Conservation (phyloP, 805 yeast species). For the Hagleromyces aurorensis region DNA sequence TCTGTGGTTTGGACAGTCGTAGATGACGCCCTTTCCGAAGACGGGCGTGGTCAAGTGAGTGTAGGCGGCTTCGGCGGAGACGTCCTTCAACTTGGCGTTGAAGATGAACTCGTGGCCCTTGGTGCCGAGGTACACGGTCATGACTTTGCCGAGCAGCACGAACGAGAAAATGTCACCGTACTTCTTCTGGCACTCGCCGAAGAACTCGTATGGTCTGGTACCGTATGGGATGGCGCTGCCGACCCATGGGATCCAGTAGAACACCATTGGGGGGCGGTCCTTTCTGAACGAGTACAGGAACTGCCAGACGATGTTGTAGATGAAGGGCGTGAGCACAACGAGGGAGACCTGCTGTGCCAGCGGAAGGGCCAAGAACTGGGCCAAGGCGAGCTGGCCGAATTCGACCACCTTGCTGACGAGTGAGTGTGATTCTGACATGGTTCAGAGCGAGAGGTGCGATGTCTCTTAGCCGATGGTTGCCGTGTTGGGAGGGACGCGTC, state of each 20-base stretch:
- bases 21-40: constrained; percentile 94
- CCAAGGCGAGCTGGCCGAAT: constrained; percentile 12
- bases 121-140: constrained; percentile 96
- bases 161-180: constrained; percentile 94
- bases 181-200: constrained; percentile 65
- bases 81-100: constrained; percentile 82
- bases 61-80: constrained; percentile 94
- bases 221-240: constrained; percentile 90
- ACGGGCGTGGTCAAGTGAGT: constrained; percentile 98
- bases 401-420: constrained; percentile 15
- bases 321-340: constrained; percentile 42
- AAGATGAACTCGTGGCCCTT: constrained; percentile 95
- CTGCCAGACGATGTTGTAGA: constrained; percentile 62
- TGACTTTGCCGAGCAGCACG: constrained; percentile 76
- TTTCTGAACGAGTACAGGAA: constrained; percentile 59
- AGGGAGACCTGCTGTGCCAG: constrained; percentile 32
- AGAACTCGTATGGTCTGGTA: constrained; percentile 88
- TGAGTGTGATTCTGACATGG: constrained; percentile 11
- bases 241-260: constrained; percentile 91
- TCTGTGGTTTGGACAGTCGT: constrained; percentile 89
- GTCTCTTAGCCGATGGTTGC: no score
- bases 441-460: no score
- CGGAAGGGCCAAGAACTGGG: constrained; percentile 29
- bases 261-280: constrained; percentile 85
- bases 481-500: no score